Base-by-base conservation (phyloP, 139 green algal genomes). In the Asterochloris erici region DNA sequence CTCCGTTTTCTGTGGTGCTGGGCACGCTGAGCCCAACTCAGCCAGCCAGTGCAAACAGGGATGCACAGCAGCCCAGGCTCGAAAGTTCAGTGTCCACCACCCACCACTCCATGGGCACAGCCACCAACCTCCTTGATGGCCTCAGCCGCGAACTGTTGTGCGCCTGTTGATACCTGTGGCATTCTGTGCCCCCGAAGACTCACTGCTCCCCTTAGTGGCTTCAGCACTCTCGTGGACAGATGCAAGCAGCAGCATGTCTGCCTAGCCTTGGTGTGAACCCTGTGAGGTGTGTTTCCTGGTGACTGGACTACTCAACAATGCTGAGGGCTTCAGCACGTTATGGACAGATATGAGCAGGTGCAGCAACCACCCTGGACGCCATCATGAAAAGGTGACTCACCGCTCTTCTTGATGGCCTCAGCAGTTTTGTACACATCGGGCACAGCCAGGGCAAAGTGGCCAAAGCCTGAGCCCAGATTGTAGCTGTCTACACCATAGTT, bases 361-460 rank as follows among this genome's bases (percentile, higher is more conserved):
- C 70, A 76, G 23, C 14, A 1, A 38, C 63, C 1, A 1, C 63
- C 24, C 70, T 76, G 24, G 26, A 76, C 24, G 23, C 23, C 23
- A 73, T 70, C 23, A 81, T 68, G 15, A 60, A 29, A 11, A 13
- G 14, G 38, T 15, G n/a, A 74, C 82, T 10, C 63, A 87, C 88
- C 91, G 23, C 71, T 79, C 0, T 73, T 81, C 77, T 94, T 93
- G 79, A 97, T 91, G 66, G 82, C 79, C 12, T 96, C 90, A 28
- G 88, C 85, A 14, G 89, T 82, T 70, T 86, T 87, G 76, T 93
- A 93, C 16, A 97, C 95, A 82, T 98, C 95, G 10, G 87, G 84
- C 10, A 92, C 81, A 9, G 89, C 89, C 21, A 98, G 85, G 2
- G 90, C 95, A 91, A 98, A 98, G 90, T 98, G 95, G 0, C 95